phyloP scores from a whole-genome alignment of 805 yeast genomes.

The Starmerella davenportii region DNA sequence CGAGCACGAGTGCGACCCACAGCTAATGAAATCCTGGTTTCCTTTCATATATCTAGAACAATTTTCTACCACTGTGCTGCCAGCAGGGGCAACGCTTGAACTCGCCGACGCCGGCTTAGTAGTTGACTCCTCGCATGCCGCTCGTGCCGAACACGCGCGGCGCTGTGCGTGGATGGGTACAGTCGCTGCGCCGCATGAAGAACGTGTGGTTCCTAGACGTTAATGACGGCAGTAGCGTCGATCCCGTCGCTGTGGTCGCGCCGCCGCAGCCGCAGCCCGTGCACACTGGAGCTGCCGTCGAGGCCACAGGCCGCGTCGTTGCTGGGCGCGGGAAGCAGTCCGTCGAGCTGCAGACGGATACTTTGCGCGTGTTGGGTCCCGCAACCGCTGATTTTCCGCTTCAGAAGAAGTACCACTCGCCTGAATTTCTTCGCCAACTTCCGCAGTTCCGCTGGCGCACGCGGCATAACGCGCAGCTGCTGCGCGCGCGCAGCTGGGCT shows the following conservation, averaged over 20 bases:
- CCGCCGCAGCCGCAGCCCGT: constrained; percentile 17
- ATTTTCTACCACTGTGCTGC: no score
- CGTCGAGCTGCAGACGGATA: constrained; percentile 31
- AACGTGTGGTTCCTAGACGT: constrained; percentile 65
- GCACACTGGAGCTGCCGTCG: constrained; percentile 32
- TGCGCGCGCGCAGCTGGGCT: constrained; percentile 55
- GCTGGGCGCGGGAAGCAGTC: constrained; percentile 34
- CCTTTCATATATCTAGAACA: no score
- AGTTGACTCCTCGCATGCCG: no score
- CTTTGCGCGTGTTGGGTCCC: constrained; percentile 37
- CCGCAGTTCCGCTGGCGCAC: constrained; percentile 70
- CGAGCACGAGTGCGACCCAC: no score
- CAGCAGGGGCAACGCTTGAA: no score
- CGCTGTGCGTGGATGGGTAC: constrained; percentile 51
- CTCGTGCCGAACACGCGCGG: neutral
- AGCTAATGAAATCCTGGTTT: no score
- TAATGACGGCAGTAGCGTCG: constrained; percentile 52
- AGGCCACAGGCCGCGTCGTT: constrained; percentile 29
- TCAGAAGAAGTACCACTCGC: constrained; percentile 58
- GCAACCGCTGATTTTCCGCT: constrained; percentile 55
- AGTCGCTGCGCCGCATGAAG: constrained; percentile 52
- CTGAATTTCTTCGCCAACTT: constrained; percentile 47
- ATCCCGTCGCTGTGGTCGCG: constrained; percentile 35
- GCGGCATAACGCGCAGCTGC: constrained; percentile 39
- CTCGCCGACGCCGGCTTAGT: no score